These are phyloP conservation scores for Globisporangium apiculatum DNA, from an alignment of 352 stramenopile genomes.

Conservation along the genomic window DNA sequence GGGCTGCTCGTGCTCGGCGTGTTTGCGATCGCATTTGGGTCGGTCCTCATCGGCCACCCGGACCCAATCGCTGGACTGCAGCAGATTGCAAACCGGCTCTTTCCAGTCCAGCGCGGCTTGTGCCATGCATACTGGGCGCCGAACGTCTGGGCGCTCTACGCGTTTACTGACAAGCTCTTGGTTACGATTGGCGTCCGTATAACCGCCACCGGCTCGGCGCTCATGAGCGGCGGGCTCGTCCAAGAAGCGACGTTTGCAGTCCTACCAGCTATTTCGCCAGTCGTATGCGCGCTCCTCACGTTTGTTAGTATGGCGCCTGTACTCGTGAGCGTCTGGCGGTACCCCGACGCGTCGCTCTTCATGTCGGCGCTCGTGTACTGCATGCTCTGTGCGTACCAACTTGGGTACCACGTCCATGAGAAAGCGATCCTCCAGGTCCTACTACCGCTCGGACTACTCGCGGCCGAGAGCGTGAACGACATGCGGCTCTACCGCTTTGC, in stretches of 20 bases:
- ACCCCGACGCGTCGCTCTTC: constrained; percentile 73
- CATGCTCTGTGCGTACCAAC: constrained; percentile 93
- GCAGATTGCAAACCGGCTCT: constrained; percentile 92
- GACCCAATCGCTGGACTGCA: constrained; percentile 42
- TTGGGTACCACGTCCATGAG: constrained; percentile 99
- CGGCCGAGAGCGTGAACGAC: constrained; percentile 68
- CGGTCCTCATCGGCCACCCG: constrained; percentile 44
- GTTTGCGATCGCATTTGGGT: constrained; percentile 80
- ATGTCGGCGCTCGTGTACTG: constrained; percentile 82
- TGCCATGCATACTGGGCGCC: constrained; percentile 98
- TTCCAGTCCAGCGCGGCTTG: constrained; percentile 95
- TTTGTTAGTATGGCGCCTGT: constrained; percentile 76
- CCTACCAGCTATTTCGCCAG: constrained; percentile 55
- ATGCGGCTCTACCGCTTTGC: constrained; percentile 80
- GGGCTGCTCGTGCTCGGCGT: constrained; percentile 77
- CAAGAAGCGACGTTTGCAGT: constrained; percentile 75
- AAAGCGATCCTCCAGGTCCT: constrained; percentile 95
- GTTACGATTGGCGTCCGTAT: constrained; percentile 32
- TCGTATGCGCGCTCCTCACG: constrained; percentile 70
- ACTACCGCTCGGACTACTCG: constrained; percentile 61
- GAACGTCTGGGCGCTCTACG: constrained; percentile 97
- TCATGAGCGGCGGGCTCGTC: constrained; percentile 84
- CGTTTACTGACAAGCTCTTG: constrained; percentile 83
- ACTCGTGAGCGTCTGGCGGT: constrained; percentile 65
- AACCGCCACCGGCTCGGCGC: constrained; percentile 26